These are phyloP conservation scores for Cladosporium sp. DNA, from an alignment of 2,329 filamentous ascomycete genomes.

Conservation along the genomic window DNA sequence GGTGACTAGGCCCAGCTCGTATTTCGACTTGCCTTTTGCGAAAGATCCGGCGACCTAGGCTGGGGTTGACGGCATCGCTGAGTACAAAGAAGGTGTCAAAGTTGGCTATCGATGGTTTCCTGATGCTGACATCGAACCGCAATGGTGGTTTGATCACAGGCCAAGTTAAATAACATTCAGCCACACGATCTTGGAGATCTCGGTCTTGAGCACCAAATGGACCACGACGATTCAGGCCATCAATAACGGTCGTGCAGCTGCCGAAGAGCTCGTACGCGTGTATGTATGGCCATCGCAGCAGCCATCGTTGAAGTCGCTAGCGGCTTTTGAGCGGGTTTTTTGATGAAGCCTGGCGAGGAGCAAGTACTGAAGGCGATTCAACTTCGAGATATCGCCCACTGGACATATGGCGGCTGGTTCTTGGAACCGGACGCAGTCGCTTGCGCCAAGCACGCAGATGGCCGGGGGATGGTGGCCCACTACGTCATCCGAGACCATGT, in stretches of 20 bases:
- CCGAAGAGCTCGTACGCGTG: neutral
- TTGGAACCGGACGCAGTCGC: neutral
- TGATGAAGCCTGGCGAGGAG: neutral
- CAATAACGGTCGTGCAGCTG: neutral
- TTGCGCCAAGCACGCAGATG: neutral
- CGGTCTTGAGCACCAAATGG: neutral
- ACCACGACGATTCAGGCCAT: neutral
- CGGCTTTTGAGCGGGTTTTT: neutral
- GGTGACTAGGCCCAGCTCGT: neutral
- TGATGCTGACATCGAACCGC: neutral
- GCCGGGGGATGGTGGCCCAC: no score
- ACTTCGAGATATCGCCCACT: neutral
- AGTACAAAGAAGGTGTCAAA: neutral
- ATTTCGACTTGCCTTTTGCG: neutral
- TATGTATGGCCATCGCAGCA: neutral
- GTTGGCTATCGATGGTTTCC: neutral
- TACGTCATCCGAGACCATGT: no score
- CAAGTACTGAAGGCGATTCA: neutral
- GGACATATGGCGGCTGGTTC: neutral
- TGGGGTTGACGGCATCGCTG: neutral
- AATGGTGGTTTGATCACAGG: neutral
- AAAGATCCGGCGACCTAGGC: neutral
- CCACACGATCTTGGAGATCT: neutral
- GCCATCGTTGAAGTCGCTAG: neutral
- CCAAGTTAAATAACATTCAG: neutral